Base-by-base conservation (phyloP, 768 basidiomycete species). In the Fistulinella prunicolor region DNA sequence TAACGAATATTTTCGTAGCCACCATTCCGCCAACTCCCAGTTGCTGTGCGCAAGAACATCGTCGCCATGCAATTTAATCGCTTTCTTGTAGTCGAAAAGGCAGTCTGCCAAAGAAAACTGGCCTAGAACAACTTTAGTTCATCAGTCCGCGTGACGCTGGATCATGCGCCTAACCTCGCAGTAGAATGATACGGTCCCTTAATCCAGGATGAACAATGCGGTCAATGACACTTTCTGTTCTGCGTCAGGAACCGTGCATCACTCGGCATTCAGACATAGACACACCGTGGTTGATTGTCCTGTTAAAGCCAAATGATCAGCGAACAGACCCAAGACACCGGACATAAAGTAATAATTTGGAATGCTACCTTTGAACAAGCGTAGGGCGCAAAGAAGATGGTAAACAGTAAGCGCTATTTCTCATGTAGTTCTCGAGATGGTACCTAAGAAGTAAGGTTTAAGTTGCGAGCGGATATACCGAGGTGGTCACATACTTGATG, bases 331-430 rank as follows among this genome's bases (percentile, higher is more conserved):
- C 6, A 19, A 14, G 44, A 36, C 38, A 38, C 17, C 26, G 37
- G 8, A 24, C 4, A 22, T 26, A 46, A 36, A 6, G 20, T 32
- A 39, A 23, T 72, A n/a, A n/a, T n/a, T n/a, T n/a, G n/a, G n/a
- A n/a, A n/a, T n/a, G n/a, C 39, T 66, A 87, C 78, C 85, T 82
- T 69, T 97, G 94, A 12, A 94, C 83, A n/a, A 86, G 69, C 5
- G 93, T 93, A 1, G 93, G 92, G 6, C 89, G 80, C 39, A 97
- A 71, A 12, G 91, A 94, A 2, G 89, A 81, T 1, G 94, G 94
- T 6, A 97, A 73, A 60, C 87, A 89, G 62, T 97, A 97, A 10
- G 80, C 78, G 35, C 83, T 84, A 58, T 94, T 94, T 51, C 86
- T 75, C 62, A 83, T 86, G 64, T 83, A 93, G 58, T 95, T 95